A percentile compares a stretch with the other conserved stretches of the same genome.
phyloP scores from a whole-genome alignment of 768 basidiomycete species.

The Termitomyces sp. region DNA sequence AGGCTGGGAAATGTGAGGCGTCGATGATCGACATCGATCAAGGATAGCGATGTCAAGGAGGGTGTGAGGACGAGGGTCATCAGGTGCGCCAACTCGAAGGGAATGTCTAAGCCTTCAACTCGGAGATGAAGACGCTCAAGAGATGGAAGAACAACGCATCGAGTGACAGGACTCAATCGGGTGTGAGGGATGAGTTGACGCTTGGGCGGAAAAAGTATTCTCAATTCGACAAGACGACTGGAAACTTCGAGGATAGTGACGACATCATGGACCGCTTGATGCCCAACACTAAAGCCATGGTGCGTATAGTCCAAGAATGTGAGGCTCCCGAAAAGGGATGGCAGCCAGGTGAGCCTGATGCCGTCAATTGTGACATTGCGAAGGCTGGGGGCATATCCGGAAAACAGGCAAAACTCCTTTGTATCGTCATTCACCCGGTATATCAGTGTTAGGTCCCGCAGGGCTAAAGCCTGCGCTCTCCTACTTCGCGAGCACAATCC shows the following conservation, averaged over 20 bases:
- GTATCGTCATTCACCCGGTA: slow-evolving; percentile 68
- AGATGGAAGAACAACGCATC: slow-evolving; percentile 40
- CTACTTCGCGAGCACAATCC: slow-evolving; percentile 41
- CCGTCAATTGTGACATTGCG: slow-evolving; percentile 59
- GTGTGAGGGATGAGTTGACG: slow-evolving; percentile 21
- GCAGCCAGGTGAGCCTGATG: slow-evolving; percentile 60
- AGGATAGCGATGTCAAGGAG: slow-evolving; percentile 42
- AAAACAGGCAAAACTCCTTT: slow-evolving; percentile 66
- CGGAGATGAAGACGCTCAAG: slow-evolving; percentile 49
- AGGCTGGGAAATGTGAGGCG: slow-evolving; percentile 43
- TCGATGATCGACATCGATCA: slow-evolving; percentile 43
- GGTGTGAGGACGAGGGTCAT: slow-evolving; percentile 51
- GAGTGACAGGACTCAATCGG: slow-evolving; percentile 26
- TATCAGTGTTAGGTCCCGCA: slow-evolving; percentile 57
- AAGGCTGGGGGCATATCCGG: slow-evolving; percentile 57
- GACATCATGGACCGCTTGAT: slow-evolving; percentile 57
- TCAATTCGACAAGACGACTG: slow-evolving; percentile 49
- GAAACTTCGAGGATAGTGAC: slow-evolving; percentile 58
- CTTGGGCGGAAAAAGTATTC: slow-evolving; percentile 51
- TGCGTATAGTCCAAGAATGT: slow-evolving; percentile 70
- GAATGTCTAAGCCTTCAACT: slow-evolving; percentile 56
- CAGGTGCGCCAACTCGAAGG: slow-evolving; percentile 55
- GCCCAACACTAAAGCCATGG: slow-evolving; percentile 62
- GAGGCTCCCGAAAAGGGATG: slow-evolving; percentile 60
- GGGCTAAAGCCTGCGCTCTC: slow-evolving; percentile 35